Conservation (phyloP, 2,329 filamentous ascomycete species). For the Aphanocladium album region DNA sequence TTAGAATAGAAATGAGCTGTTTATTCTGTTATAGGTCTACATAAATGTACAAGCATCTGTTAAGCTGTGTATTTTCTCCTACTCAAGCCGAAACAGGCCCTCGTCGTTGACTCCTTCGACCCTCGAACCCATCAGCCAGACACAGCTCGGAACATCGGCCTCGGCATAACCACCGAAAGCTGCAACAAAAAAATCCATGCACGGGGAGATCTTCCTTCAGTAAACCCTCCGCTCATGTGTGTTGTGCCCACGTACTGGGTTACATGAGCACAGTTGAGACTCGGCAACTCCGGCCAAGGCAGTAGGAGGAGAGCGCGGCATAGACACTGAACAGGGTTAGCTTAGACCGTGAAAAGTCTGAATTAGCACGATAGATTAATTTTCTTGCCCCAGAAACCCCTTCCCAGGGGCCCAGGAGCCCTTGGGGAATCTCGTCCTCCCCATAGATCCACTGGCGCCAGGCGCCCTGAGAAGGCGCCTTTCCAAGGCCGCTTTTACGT, state of each 20-base stretch:
- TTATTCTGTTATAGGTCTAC: background rate
- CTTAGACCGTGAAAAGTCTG: no score
- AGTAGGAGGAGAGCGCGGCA: no score
- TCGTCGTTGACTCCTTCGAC: background rate
- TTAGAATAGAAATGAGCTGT: background rate
- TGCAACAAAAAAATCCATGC: background rate
- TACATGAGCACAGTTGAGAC: background rate
- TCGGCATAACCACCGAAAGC: background rate
- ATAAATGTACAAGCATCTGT: background rate
- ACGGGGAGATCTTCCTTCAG: background rate
- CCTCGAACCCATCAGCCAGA: background rate
- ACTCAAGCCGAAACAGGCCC: background rate
- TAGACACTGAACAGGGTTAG: no score
- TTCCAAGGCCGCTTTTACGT: slow-evolving; percentile 1
- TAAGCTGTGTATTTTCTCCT: background rate
- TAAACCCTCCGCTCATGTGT: no score
- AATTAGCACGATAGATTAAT: background rate
- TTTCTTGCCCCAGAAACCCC: background rate
- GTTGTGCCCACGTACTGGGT: background rate
- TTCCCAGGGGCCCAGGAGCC: background rate
- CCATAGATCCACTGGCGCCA: background rate
- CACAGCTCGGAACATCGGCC: background rate
- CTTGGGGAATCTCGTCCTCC: background rate
- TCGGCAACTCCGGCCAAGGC: background rate
- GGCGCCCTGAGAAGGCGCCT: background rate